phyloP scores from a whole-genome alignment of 2,329 filamentous ascomycete genomes.

The Thermothelomyces thermophilus region DNA sequence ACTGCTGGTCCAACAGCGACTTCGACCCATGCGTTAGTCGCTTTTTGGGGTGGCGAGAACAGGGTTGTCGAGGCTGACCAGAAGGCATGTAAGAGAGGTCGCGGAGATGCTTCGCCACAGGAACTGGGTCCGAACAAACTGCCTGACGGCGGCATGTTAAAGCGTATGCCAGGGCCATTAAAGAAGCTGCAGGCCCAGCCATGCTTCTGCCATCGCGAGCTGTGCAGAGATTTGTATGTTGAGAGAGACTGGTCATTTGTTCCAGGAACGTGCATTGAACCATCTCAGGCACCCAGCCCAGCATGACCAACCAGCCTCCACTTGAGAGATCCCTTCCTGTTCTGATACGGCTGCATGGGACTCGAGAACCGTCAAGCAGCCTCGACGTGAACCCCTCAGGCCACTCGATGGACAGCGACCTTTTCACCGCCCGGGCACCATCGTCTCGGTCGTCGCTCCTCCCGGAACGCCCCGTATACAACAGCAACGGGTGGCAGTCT shows the following conservation, averaged over 20 bases:
- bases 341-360: not conserved
- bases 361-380: conserved; percentile 2
- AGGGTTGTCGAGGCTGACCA: not conserved
- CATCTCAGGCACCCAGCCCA: not conserved
- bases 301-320: not conserved
- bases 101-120: not conserved
- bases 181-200: no score
- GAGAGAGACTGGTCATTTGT: no score
- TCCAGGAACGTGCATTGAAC: not conserved
- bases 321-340: conserved; percentile 4
- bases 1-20: not conserved
- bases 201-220: not conserved
- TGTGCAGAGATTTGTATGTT: no score
- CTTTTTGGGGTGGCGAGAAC: no score
- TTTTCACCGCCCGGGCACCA: not conserved
- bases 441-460: not conserved
- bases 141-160: not conserved
- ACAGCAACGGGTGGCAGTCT: not conserved
- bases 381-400: conserved; percentile 9
- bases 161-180: not conserved
- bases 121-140: not conserved
- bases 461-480: not conserved
- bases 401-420: not conserved
- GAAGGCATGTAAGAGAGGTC: not conserved
- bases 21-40: not conserved